A percentile compares a stretch with the other conserved stretches of the same genome.
These are phyloP conservation scores for Candida hispaniensis DNA, from an alignment of 805 yeast species.

Conservation along the genomic window DNA sequence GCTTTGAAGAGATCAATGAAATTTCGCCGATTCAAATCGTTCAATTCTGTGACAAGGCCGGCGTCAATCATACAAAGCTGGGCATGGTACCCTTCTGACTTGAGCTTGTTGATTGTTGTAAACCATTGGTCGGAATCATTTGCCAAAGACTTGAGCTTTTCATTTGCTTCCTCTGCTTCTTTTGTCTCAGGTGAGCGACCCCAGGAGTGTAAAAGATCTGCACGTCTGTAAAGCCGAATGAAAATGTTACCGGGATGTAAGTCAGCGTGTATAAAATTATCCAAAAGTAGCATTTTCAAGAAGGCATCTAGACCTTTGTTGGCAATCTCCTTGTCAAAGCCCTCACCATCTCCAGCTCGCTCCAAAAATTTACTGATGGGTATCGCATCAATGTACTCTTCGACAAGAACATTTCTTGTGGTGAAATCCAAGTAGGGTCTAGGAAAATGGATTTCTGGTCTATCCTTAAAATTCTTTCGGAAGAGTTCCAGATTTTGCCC, in stretches of 20 bases:
- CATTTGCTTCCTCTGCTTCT: conserved; percentile 21
- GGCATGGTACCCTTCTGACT: conserved; percentile 57
- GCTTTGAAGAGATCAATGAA: conserved; percentile 85
- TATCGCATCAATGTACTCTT: conserved; percentile 73
- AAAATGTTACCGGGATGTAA: conserved; percentile 94
- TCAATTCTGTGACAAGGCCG: conserved; percentile 85
- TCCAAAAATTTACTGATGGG: conserved; percentile 65
- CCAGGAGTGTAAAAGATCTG: conserved; percentile 21
- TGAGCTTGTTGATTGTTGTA: conserved; percentile 36
- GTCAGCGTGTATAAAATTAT: conserved; percentile 94
- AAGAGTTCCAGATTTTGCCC: conserved; percentile 69
- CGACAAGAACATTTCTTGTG: conserved; percentile 66
- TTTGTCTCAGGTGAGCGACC: conserved; percentile 29
- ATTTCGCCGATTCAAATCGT: conserved; percentile 64
- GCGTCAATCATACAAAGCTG: conserved; percentile 87
- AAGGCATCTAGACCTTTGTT: conserved; percentile 86
- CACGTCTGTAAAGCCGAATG: conserved; percentile 51
- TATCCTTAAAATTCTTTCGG: conserved; percentile 50
- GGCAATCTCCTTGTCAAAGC: conserved; percentile 44
- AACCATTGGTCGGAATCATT: conserved; percentile 36
- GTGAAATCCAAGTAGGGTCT: conserved; percentile 55
- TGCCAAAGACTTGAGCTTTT: conserved; percentile 21
- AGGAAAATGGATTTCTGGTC: conserved; percentile 65
- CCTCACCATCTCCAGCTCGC: conserved; percentile 22
- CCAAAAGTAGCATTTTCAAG: conserved; percentile 81